Conservation (phyloP, 2,329 filamentous ascomycete species). For the Trichophyton equinum region DNA sequence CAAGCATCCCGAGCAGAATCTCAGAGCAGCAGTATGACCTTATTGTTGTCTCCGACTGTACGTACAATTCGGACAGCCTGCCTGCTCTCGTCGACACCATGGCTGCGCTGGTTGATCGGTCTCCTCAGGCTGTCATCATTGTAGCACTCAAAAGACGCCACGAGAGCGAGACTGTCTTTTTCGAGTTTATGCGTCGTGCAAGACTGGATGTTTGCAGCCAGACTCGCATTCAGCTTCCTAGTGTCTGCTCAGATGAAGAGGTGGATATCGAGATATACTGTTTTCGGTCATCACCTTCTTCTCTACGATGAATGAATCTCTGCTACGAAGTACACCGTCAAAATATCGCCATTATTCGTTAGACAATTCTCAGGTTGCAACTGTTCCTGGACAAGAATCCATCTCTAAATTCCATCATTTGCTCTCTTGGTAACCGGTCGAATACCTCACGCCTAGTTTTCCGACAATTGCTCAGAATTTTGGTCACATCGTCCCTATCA, state of each 20-base stretch:
- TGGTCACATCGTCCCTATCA: no score
- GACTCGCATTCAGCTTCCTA: conserved; percentile 25
- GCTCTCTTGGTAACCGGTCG: no score
- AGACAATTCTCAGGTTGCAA: not conserved
- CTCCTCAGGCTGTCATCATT: conserved; percentile 40
- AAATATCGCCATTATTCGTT: not conserved
- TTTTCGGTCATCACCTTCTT: conserved; percentile 13
- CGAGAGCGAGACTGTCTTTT: conserved; percentile 53
- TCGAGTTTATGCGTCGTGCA: conserved; percentile 43
- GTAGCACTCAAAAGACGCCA: conserved; percentile 57
- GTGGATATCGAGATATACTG: conserved; percentile 29
- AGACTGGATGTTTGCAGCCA: conserved; percentile 25
- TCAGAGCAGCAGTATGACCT: conserved; percentile 39
- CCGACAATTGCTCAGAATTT: no score
- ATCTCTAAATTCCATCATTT: no score
- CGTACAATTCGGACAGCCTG: conserved; percentile 57
- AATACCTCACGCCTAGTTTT: no score
- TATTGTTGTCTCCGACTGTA: conserved; percentile 57
- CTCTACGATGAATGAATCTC: not conserved
- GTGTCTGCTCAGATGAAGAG: conserved; percentile 20
- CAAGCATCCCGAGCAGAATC: conserved; percentile 35
- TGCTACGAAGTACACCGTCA: not conserved
- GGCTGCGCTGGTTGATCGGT: conserved; percentile 33
- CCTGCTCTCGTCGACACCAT: conserved; percentile 51
- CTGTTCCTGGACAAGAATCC: no score